Base-by-base conservation (phyloP, 2,329 filamentous ascomycete species). In the Colletotrichum sp. region DNA sequence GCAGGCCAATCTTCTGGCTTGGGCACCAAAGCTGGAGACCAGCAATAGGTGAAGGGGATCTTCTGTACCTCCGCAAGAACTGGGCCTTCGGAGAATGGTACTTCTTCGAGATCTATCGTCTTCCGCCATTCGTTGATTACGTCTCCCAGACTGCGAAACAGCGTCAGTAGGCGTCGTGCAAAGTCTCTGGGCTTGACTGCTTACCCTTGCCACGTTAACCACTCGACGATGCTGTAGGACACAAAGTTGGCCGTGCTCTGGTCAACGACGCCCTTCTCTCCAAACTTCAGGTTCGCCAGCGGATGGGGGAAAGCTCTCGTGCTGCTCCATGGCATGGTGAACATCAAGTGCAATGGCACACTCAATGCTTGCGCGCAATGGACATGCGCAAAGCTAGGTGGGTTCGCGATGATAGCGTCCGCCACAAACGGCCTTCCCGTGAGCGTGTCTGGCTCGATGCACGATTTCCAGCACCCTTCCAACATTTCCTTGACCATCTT, bases 11-110 rank as follows among this genome's bases (percentile, higher is more conserved):
- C 93, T 3, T 85, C 85, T 0, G 93, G 93, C 78, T 94, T 94
- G 0, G 91, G 89, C 1, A 94, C 91, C 16, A 94, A 82, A 6
- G 92, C 88, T 0, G 92, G 92, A 0, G 92, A 94, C 94, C 94
- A 96, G 82, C 94, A 95, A 79, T 96, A 96, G 0, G 95, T 95
- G 75, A 93, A 94, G 0, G 95, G 94, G 8, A 96, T 89, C 59
- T 89, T 88, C 21, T 96, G 84, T 8, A 93, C 91, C 67, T 91
- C 91, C 1, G 94, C 84, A 84, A 96, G 91, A 21, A 92, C 92
- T 8, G 94, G 94, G 2, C 93, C 94, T 86, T 93, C 95, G 55
- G 95, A 91, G 32, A 93, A 87, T 78, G 92, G 93, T 52, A 96
- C 88, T 0, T 92, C 89, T 70, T 95, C 94, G 1, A 96, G 85